Conservation (phyloP, 768 basidiomycete genomes). For the Cyclocybe aegerita region DNA sequence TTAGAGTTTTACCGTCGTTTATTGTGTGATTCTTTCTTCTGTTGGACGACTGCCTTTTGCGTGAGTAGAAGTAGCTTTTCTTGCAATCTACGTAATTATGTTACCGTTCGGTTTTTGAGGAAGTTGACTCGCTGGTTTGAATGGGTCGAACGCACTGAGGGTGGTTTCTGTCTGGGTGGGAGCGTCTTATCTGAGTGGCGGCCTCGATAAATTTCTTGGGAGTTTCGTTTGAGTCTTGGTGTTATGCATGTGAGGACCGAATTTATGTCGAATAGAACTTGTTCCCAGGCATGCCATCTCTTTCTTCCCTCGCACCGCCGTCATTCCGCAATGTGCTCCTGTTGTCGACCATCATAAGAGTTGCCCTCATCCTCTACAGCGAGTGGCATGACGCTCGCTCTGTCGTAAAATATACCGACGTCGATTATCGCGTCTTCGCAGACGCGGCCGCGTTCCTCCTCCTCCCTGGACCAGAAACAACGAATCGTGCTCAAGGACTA, state of each 20-base stretch:
- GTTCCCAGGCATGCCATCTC: conserved; percentile 14
- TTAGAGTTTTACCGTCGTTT: conserved; percentile 1
- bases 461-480: conserved; percentile 37
- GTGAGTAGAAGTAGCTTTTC: conserved; percentile 6
- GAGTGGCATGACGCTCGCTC: conserved; percentile 88
- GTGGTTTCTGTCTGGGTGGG: background rate
- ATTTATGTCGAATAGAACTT: background rate
- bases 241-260: too few relatives aligned
- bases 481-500: conserved; percentile 63
- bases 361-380: conserved; percentile 78
- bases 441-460: conserved; percentile 81
- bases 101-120: background rate
- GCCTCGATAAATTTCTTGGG: background rate
- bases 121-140: background rate
- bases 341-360: conserved; percentile 56
- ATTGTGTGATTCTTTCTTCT: background rate
- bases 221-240: too few relatives aligned
- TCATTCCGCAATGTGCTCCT: conserved; percentile 55
- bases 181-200: conserved; percentile 1
- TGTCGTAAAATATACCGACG: conserved; percentile 93
- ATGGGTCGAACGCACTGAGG: background rate
- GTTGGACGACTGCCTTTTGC: background rate
- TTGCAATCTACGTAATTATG: conserved; percentile 12
- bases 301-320: conserved; percentile 19
- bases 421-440: conserved; percentile 94